phyloP scores from a whole-genome alignment of 1,139 yeast genomes.

The Lodderomyces jiufengensis region DNA sequence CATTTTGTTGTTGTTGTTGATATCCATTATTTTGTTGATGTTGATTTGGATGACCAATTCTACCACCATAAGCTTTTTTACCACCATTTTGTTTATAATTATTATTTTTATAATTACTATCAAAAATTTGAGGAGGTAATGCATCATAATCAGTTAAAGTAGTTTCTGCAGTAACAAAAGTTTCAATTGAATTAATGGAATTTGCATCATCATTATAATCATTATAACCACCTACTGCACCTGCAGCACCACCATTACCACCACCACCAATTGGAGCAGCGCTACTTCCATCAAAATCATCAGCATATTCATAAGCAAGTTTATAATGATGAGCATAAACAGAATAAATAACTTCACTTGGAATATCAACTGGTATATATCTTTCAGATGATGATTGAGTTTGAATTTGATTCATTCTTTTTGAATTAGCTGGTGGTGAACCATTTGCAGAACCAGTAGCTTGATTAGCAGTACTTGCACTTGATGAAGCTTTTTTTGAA shows the following conservation, averaged over 20 bases:
- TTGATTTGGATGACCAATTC: conserved; percentile 11
- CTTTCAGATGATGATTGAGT: conserved; percentile 28
- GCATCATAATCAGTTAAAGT: conserved; percentile 25
- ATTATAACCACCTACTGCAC: conserved; percentile 14
- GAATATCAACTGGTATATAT: conserved; percentile 24
- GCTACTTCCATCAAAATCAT: conserved; percentile 18
- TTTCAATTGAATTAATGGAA: conserved; percentile 27
- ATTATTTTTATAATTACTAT: conserved; percentile 1
- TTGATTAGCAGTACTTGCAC: conserved; percentile 12
- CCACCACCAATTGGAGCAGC: conserved; percentile 2
- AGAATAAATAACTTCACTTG: conserved; percentile 21
- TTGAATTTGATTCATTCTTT: conserved; percentile 30
- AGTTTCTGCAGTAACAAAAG: conserved; percentile 39
- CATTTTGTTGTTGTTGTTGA: conserved; percentile 4
- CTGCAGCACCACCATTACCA: conserved; percentile 13
- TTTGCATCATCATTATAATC: conserved; percentile 19
- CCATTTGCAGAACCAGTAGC: conserved; percentile 12
- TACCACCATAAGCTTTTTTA: conserved; percentile 12
- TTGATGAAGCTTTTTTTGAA: conserved; percentile 12
- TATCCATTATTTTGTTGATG: conserved; percentile 6
- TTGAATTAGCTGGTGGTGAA: conserved; percentile 18
- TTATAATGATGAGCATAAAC: conserved; percentile 25
- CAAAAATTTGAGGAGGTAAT: conserved; percentile 12
- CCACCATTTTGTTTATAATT: conserved; percentile 7
- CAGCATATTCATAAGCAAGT: conserved; percentile 22